Percentiles rank a stretch among this genome's conserved stretches.
Conservation (phyloP, 352 stramenopile genomes). For the Phytophthora podocarpi region DNA sequence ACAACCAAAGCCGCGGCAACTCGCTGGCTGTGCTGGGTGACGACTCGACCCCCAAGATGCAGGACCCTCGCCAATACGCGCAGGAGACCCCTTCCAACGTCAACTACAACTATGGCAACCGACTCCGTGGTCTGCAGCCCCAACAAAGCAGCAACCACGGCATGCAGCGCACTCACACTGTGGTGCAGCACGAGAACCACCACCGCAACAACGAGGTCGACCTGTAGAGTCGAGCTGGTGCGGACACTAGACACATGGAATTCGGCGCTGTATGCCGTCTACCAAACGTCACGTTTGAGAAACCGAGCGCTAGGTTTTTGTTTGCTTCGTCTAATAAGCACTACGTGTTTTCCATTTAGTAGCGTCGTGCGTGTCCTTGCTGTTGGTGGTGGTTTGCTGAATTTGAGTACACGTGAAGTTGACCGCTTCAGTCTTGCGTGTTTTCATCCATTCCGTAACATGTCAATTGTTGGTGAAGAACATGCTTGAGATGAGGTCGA, state of each 20-base stretch:
- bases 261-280: slow-evolving; percentile 11
- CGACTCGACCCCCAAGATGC: slow-evolving; percentile 35
- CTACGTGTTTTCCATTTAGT: slow-evolving; percentile 31
- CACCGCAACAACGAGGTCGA: slow-evolving; percentile 58
- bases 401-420: slow-evolving; percentile 28
- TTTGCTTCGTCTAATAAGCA: slow-evolving; percentile 37
- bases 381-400: background rate
- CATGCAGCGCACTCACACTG: slow-evolving; percentile 34
- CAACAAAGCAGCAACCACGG: slow-evolving; percentile 15
- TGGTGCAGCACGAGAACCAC: slow-evolving; percentile 30
- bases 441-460: background rate
- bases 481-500: too few relatives aligned
- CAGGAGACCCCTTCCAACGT: slow-evolving; percentile 38
- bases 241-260: slow-evolving; percentile 11
- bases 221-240: slow-evolving; percentile 26
- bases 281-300: slow-evolving; percentile 24
- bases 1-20: slow-evolving; percentile 29
- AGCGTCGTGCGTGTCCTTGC: background rate
- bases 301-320: slow-evolving; percentile 34
- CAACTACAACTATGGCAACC: slow-evolving; percentile 25
- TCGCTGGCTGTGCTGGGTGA: slow-evolving; percentile 46
- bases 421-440: background rate
- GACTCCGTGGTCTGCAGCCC: slow-evolving; percentile 28
- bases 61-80: slow-evolving; percentile 29
- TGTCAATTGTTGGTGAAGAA: too few relatives aligned